Conservation (phyloP, 495 filamentous ascomycete species). For the Polyplosphaeria fusca region DNA sequence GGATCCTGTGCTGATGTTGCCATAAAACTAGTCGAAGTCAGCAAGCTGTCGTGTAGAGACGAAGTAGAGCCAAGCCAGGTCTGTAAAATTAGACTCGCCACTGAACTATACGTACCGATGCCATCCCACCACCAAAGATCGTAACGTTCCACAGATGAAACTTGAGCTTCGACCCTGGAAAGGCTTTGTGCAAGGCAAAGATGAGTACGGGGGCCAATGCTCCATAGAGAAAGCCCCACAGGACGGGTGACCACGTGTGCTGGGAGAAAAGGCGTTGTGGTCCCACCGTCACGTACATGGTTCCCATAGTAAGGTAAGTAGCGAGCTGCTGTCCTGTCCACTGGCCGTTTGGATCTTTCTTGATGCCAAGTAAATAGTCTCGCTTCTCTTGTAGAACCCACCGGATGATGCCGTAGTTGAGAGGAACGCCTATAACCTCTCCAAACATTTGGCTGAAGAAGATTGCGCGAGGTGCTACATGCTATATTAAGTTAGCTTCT, state of each 20-base stretch:
- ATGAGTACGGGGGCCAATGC: constrained; percentile 49
- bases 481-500: no score
- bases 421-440: constrained; percentile 50
- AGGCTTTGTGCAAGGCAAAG: constrained; percentile 48
- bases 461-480: constrained; percentile 47
- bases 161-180: constrained; percentile 46
- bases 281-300: constrained; percentile 57
- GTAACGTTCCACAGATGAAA: constrained; percentile 55
- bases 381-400: constrained; percentile 51
- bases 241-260: constrained; percentile 50
- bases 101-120: no score
- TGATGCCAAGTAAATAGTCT: constrained; percentile 51
- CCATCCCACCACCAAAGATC: constrained; percentile 51
- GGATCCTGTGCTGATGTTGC: constrained; percentile 53
- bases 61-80: no score
- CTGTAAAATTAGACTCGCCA: no score
- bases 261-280: constrained; percentile 52
- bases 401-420: constrained; percentile 48
- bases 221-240: constrained; percentile 56
- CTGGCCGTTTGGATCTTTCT: constrained; percentile 52
- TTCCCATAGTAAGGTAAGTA: constrained; percentile 49
- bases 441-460: constrained; percentile 55
- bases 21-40: no score
- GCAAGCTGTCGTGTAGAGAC: no score
- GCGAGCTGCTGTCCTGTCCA: constrained; percentile 54